Evolutionary conservation across 108 stramenopile species (phyloP), one percentile per base, ranked within the genome.

Genomic region (Stephanodiscus triporus): DNA sequence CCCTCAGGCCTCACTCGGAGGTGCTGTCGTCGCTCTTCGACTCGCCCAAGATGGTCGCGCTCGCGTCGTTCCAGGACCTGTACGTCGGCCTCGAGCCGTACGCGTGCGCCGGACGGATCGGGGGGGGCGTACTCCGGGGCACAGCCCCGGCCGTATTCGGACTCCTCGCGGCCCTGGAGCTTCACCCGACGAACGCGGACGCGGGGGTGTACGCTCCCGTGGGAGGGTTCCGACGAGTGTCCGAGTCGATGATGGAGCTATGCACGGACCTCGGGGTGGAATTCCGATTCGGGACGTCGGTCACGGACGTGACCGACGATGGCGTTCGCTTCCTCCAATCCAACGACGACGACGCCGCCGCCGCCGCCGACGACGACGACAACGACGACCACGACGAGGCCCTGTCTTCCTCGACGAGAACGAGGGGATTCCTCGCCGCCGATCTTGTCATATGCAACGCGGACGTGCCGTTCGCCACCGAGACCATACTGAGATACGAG

Each of bases 121-220:
- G 78, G 10, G 92, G 90, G 59, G 92, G 92, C 0, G 86, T 91
- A 1, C 43, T 90, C 3, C 54, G 75, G 19, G 88, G 92, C 62
- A 91, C 89, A 16, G 96, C 96, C 34, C 95, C 96, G 13, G 96
- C 95, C 14, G 95, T 97, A 20, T 97, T 97, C 84, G 92, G 92
- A 1, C 76, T 97, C 34, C 76, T 97, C 26, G 89, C 95, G 14
- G 97, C 95, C 5, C 87, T 97, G 40, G 97, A 97, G 78, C 70
- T 97, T 37, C 91, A 95, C 65, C 90, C 92, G 11, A 84, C 76
- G 22, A 89, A 94, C 66, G 40, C 63, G 5, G 87, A 81, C 45
- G 81, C 85, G 40, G 90, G 92, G 27, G 93, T 94, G 0, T 90
- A 84, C 87, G 93, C 93, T 9, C 95, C 95, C 1, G 58, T 89